Percentiles rank a stretch among this genome's conserved stretches.
Conservation (phyloP, 2,329 filamentous ascomycete genomes). For the Fusarium odoratissimum region DNA sequence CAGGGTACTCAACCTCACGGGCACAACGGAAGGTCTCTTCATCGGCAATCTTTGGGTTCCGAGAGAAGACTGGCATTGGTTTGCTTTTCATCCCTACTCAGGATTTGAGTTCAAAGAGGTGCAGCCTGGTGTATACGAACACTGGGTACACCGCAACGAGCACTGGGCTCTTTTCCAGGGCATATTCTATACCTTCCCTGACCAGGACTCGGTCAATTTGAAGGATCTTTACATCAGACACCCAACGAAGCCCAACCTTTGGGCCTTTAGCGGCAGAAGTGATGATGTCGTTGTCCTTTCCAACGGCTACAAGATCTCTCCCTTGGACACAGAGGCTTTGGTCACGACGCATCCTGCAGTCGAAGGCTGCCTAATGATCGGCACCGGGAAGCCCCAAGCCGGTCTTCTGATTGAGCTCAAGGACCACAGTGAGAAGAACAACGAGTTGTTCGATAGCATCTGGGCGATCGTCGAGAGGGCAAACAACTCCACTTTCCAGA, state of each 20-base stretch:
- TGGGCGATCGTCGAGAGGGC: slow-evolving; percentile 1
- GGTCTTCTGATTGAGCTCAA: slow-evolving; percentile 5
- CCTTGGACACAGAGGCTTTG: slow-evolving; percentile 46
- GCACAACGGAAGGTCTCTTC: slow-evolving; percentile 51
- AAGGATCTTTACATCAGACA: slow-evolving; percentile 48
- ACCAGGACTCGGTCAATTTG: slow-evolving; percentile 44
- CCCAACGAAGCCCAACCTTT: slow-evolving; percentile 44
- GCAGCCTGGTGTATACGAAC: slow-evolving; percentile 46
- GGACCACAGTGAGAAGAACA: not conserved
- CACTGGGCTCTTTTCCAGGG: slow-evolving; percentile 30
- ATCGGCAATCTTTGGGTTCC: slow-evolving; percentile 47
- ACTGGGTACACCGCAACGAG: slow-evolving; percentile 49
- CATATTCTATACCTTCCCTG: slow-evolving; percentile 50
- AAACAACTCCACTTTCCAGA: slow-evolving; percentile 5
- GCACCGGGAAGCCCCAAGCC: not conserved
- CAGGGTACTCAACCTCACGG: slow-evolving; percentile 50
- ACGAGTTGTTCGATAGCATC: slow-evolving; percentile 6
- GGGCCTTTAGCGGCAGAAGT: slow-evolving; percentile 47
- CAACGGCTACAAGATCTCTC: slow-evolving; percentile 49
- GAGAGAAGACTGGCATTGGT: slow-evolving; percentile 49
- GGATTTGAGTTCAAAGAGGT: slow-evolving; percentile 51
- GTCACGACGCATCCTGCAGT: slow-evolving; percentile 44
- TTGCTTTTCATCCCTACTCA: slow-evolving; percentile 50
- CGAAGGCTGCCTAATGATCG: slow-evolving; percentile 16
- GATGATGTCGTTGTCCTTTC: slow-evolving; percentile 48